Evolutionary conservation across 352 stramenopile genomes (phyloP).

Genomic region (Pilasporangium apinafurcum): DNA sequence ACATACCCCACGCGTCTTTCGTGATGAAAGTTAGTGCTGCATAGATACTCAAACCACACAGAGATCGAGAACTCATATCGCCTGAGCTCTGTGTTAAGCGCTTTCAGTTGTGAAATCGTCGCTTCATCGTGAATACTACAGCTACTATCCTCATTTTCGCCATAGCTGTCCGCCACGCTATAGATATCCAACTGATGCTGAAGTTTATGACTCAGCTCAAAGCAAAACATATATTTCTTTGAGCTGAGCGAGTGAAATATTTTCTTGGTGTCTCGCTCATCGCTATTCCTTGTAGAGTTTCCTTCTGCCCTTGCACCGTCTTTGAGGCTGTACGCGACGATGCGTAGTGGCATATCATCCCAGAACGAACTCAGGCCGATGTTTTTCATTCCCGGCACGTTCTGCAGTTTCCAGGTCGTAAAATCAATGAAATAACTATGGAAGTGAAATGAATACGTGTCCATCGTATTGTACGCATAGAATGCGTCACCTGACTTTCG

Average conservation of each 20-base stretch:
- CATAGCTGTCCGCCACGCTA: background rate
- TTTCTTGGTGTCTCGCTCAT: constrained; percentile 16
- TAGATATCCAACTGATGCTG: constrained; percentile 5
- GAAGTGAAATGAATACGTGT: constrained; percentile 73
- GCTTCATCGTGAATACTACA: background rate
- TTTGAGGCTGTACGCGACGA: constrained; percentile 49
- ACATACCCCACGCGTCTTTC: constrained; percentile 48
- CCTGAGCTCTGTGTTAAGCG: constrained; percentile 17
- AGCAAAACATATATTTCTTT: constrained; percentile 58
- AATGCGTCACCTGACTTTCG: constrained; percentile 22
- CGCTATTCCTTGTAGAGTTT: background rate
- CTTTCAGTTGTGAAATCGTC: constrained; percentile 8
- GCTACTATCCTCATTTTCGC: background rate
- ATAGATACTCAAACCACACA: constrained; percentile 57
- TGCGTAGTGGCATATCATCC: constrained; percentile 52
- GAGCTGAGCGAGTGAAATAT: constrained; percentile 15
- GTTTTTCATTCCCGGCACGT: constrained; percentile 42
- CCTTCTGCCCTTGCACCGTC: background rate
- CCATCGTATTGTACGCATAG: constrained; percentile 50
- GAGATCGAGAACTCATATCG: constrained; percentile 29
- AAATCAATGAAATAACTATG: constrained; percentile 74
- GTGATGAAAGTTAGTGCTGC: constrained; percentile 16
- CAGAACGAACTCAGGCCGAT: constrained; percentile 42
- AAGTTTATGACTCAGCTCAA: constrained; percentile 33
- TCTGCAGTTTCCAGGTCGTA: constrained; percentile 36